Evolutionary conservation across 768 basidiomycete species (phyloP).

Genomic region (Cystofilobasidium macerans): DNA sequence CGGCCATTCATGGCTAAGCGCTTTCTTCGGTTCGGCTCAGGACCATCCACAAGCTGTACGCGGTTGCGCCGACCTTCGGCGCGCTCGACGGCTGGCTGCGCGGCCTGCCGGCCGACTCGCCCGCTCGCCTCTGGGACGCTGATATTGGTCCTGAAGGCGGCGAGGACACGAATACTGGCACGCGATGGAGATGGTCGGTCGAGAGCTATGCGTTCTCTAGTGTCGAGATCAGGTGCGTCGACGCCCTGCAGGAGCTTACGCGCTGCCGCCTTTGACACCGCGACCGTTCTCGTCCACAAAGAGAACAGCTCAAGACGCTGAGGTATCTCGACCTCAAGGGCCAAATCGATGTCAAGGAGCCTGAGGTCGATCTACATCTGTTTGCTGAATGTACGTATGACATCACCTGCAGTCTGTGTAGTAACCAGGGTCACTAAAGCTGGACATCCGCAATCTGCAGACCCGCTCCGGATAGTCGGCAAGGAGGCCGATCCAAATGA

Average conservation of each 20-base stretch:
- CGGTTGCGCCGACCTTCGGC: background rate
- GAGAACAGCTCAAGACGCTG: conserved; percentile 59
- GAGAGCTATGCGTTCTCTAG: background rate
- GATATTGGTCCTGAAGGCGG: background rate
- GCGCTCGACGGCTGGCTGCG: conserved; percentile 8
- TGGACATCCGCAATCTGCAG: background rate
- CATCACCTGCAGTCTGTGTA: background rate
- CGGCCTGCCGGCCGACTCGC: background rate
- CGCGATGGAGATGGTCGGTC: conserved; percentile 7
- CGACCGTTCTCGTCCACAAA: background rate
- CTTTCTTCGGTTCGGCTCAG: background rate
- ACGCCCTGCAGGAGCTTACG: background rate
- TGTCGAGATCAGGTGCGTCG: background rate
- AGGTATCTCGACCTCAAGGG: conserved; percentile 73
- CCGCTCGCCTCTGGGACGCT: conserved; percentile 5
- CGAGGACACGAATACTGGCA: background rate
- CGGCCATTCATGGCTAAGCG: background rate
- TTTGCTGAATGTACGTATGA: conserved; percentile 71
- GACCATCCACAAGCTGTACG: conserved; percentile 19
- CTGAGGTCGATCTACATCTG: conserved; percentile 59
- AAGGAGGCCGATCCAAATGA: background rate
- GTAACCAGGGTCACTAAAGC: background rate
- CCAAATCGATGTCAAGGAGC: conserved; percentile 66
- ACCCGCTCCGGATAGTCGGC: background rate
- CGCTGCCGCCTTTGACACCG: too few relatives aligned